Evolutionary conservation across 257 asterid genomes (phyloP).

Genomic region (Rehmannia glutinosa): DNA sequence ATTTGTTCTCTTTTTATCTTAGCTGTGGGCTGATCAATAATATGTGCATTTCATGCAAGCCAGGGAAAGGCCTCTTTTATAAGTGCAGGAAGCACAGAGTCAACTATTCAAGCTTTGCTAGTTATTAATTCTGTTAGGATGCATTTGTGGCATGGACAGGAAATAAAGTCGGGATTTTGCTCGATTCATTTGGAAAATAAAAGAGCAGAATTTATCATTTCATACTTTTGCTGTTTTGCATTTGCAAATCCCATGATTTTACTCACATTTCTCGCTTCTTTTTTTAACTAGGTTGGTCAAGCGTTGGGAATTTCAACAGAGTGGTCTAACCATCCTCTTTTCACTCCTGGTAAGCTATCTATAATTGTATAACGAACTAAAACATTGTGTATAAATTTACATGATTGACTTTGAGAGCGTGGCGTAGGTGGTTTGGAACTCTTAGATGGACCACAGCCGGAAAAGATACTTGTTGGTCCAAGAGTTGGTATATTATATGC

Average conservation of each 20-base stretch:
- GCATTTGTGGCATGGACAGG: too few species aligned
- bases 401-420: constrained; percentile 8
- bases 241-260: background rate
- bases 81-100: too few species aligned
- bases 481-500: constrained; percentile 91
- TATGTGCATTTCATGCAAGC: too few species aligned
- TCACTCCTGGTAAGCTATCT: constrained; percentile 50
- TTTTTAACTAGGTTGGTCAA: constrained; percentile 72
- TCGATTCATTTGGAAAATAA: background rate
- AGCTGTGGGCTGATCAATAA: too few species aligned
- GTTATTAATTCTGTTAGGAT: too few species aligned
- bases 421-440: constrained; percentile 81
- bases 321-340: constrained; percentile 91
- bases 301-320: constrained; percentile 84
- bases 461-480: constrained; percentile 69
- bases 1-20: too few species aligned
- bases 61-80: too few species aligned
- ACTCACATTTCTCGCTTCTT: background rate
- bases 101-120: too few species aligned
- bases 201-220: too few species aligned
- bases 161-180: too few species aligned
- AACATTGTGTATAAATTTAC: background rate
- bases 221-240: too few species aligned
- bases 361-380: background rate
- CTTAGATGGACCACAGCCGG: constrained; percentile 81